Evolutionary conservation across 805 yeast species (phyloP).

Genomic region (Metschnikowia noctiluminum): DNA sequence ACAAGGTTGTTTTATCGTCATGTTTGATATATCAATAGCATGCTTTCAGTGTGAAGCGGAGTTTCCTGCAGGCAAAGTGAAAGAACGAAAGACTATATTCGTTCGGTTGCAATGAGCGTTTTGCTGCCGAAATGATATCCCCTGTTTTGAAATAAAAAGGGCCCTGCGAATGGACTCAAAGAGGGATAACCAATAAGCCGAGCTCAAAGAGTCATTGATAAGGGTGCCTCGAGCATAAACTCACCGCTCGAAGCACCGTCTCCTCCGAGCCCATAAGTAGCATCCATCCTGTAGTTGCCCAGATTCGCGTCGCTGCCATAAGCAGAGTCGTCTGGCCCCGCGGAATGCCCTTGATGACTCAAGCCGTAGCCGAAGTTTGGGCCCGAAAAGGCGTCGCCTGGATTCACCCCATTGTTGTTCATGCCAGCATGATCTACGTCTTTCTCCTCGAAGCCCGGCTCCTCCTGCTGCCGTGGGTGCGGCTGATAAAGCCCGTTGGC

Average conservation of each 20-base stretch:
- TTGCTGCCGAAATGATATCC: too few relatives aligned
- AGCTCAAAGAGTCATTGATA: slow-evolving; percentile 4
- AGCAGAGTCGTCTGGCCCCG: not conserved
- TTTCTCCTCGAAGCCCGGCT: slow-evolving; percentile 1
- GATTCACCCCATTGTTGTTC: slow-evolving; percentile 1
- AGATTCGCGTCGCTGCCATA: not conserved
- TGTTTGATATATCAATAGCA: too few relatives aligned
- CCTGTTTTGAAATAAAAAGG: too few relatives aligned
- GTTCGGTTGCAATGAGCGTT: too few relatives aligned
- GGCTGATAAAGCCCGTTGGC: not conserved
- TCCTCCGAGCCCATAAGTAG: slow-evolving; percentile 3
- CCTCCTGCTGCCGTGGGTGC: not conserved
- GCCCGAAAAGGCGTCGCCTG: slow-evolving; percentile 4
- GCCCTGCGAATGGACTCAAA: too few relatives aligned
- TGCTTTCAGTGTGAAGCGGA: too few relatives aligned
- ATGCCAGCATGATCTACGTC: slow-evolving; percentile 13
- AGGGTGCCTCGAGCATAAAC: slow-evolving; percentile 7
- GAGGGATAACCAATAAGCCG: too few relatives aligned
- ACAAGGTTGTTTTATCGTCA: too few relatives aligned
- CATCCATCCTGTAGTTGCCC: slow-evolving; percentile 4
- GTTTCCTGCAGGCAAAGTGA: too few relatives aligned
- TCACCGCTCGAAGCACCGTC: slow-evolving; percentile 5
- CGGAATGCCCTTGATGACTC: slow-evolving; percentile 1
- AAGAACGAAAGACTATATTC: too few relatives aligned
- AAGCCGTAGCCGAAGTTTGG: slow-evolving; percentile 4